Evolutionary conservation across 106 monocot genomes (phyloP).

Genomic region (Dendrobium catenatum): DNA sequence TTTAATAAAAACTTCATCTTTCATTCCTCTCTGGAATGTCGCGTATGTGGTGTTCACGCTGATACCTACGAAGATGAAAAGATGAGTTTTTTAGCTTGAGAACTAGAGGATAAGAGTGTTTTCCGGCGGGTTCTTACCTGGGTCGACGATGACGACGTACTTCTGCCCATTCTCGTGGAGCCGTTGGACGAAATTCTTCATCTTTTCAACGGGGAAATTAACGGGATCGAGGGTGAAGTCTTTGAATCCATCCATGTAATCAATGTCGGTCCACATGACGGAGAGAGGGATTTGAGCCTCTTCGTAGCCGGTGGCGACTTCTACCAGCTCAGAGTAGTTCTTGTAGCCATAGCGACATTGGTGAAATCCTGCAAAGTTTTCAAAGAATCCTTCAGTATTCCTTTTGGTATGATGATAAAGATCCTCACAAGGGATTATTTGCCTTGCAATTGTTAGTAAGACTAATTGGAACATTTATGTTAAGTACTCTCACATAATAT

Average conservation of each 20-base stretch:
- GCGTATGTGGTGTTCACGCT: constrained; percentile 39
- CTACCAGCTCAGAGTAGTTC: constrained; percentile 45
- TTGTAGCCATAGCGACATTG: constrained; percentile 72
- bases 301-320: constrained; percentile 51
- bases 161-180: constrained; percentile 66
- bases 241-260: constrained; percentile 82
- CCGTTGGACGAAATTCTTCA: constrained; percentile 38
- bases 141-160: constrained; percentile 72
- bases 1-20: constrained; percentile 43
- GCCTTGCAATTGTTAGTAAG: no score
- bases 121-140: constrained; percentile 27
- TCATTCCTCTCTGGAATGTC: constrained; percentile 34
- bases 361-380: constrained; percentile 46
- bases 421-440: no score
- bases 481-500: no score
- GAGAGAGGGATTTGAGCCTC: constrained; percentile 53
- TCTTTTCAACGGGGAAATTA: constrained; percentile 52
- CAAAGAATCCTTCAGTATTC: neutral
- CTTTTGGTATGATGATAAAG: no score
- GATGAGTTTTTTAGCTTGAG: neutral
- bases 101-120: neutral
- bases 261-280: constrained; percentile 76
- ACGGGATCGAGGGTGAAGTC: constrained; percentile 76
- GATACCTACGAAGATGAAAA: constrained; percentile 42
- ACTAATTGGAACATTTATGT: no score